phyloP scores from a whole-genome alignment of 2,329 filamentous ascomycete species.

The Fusarium musae region DNA sequence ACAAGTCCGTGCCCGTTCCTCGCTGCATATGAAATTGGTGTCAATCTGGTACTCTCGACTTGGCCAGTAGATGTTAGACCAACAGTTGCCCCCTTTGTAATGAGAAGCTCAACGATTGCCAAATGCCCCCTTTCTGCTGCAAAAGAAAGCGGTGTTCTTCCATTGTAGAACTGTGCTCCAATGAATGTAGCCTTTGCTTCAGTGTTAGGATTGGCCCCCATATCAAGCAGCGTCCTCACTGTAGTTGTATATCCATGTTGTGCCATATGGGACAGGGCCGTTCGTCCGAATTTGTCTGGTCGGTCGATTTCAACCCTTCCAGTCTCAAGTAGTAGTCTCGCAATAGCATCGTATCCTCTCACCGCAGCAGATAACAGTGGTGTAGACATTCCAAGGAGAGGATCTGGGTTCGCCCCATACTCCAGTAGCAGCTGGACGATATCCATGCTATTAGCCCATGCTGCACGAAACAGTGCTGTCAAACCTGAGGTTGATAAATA shows the following conservation, averaged over 20 bases:
- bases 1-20: not conserved
- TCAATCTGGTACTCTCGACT: fast-evolving
- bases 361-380: fast-evolving
- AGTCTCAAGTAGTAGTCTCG: not conserved
- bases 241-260: fast-evolving
- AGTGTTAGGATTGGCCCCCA: not conserved
- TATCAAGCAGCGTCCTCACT: not conserved
- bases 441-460: fast-evolving
- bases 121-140: not conserved
- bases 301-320: not conserved
- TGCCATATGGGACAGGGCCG: not conserved
- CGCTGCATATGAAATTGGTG: not conserved
- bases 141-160: not conserved
- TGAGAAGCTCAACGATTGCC: not conserved
- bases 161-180: not conserved
- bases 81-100: not conserved
- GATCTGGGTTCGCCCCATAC: fast-evolving
- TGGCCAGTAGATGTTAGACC: fast-evolving
- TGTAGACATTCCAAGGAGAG: not conserved
- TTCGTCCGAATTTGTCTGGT: not conserved
- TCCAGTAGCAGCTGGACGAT: not conserved
- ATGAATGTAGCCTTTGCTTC: not conserved
- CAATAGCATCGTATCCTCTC: fast-evolving
- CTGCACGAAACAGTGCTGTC: fast-evolving
- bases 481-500: fast-evolving